Conservation (phyloP, 768 basidiomycete genomes). For the Mycena filopes region DNA sequence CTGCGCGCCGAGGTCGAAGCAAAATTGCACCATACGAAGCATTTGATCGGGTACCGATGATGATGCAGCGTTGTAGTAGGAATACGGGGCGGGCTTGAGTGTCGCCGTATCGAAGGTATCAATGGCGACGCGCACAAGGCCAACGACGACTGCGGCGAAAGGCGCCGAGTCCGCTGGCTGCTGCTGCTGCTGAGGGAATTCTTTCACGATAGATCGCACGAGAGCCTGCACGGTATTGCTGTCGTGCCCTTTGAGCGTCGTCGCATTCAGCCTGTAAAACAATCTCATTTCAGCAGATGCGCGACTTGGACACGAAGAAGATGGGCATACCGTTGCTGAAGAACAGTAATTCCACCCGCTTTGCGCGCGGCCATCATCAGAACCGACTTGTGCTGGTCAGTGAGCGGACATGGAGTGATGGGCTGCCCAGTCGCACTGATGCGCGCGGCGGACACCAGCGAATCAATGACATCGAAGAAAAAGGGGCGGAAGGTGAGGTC, state of each 20-base stretch:
- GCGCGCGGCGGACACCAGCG: background rate
- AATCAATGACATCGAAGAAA: conserved; percentile 13
- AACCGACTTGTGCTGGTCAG: background rate
- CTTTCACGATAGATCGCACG: background rate
- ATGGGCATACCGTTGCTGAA: conserved; percentile 23
- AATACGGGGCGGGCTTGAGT: background rate
- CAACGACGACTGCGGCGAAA: conserved; percentile 9
- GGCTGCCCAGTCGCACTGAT: background rate
- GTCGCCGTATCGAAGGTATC: conserved; percentile 13
- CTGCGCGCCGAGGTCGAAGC: background rate
- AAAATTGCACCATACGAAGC: background rate
- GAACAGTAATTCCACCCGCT: conserved; percentile 19
- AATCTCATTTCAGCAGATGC: background rate
- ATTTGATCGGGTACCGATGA: background rate
- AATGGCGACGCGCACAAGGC: conserved; percentile 13
- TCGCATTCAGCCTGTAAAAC: conserved; percentile 17
- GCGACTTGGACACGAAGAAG: background rate
- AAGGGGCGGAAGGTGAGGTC: conserved; percentile 8
- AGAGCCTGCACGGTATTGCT: conserved; percentile 6
- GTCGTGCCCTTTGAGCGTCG: conserved; percentile 19
- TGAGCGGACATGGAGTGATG: background rate
- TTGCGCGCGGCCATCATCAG: conserved; percentile 19
- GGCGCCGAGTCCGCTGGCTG: conserved; percentile 9
- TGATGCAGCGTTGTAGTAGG: background rate
- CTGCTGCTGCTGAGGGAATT: conserved; percentile 12